phyloP scores from a whole-genome alignment of 2,329 filamentous ascomycete species.

The Mollisia scopiformis region DNA sequence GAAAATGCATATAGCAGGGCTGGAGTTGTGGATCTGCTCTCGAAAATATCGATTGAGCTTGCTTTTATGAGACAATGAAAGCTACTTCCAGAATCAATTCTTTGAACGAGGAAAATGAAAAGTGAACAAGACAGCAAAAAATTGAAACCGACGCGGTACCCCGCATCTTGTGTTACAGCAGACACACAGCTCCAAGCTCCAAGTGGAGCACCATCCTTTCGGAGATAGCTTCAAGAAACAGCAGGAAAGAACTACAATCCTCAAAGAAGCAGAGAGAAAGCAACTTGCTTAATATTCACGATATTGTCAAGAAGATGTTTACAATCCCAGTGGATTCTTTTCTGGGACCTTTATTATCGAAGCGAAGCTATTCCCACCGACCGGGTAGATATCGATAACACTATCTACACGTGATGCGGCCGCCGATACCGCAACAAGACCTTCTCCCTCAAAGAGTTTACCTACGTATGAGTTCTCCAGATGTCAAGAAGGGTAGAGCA shows the following conservation, averaged over 20 bases:
- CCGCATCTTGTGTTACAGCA: background rate
- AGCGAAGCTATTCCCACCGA: too few species aligned
- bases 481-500: too few species aligned
- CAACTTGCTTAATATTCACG: background rate
- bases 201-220: background rate
- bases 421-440: too few species aligned
- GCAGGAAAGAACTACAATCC: too few species aligned
- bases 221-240: background rate
- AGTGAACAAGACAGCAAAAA: background rate
- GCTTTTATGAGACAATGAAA: background rate
- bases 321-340: too few species aligned
- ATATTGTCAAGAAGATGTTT: too few species aligned
- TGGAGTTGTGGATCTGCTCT: conserved; percentile 22
- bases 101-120: background rate
- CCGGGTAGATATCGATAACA: too few species aligned
- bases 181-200: background rate
- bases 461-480: too few species aligned
- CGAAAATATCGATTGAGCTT: conserved; percentile 30
- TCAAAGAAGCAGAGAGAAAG: background rate
- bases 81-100: background rate
- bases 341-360: too few species aligned
- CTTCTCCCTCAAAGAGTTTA: too few species aligned
- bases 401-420: too few species aligned
- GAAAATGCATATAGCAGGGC: conserved; percentile 3
- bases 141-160: too few species aligned